Base-by-base conservation (phyloP, 148 eudicot genomes). In the Rhododendron simsii region DNA sequence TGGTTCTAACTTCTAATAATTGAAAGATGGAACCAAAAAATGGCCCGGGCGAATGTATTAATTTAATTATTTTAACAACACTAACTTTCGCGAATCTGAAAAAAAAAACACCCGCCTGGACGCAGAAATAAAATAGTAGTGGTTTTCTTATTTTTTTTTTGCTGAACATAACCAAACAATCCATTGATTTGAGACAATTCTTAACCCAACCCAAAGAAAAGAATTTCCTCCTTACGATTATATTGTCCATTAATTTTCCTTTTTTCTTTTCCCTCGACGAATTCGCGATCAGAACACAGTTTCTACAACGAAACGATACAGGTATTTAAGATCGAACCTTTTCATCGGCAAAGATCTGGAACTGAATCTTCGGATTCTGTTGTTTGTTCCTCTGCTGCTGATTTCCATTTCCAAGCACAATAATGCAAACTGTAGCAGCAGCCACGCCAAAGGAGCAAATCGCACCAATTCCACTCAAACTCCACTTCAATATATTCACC, bases 381-480 rank as follows among this genome's bases (percentile, higher is more conserved):
- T 83, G 84, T 33, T 71, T 71, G 23, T 88, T 90, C 10, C 87
- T 87, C 23, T 88, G 90, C 63, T 89, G 91, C 53, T 77, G 90
- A 5, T 87, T 92, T 74, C 87, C 89, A 81, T 86, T 89, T 69
- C 93, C 90, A 16, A 95, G 75, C 71, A 90, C 78, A 61, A 96
- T 86, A 39, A 96, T 81, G 81, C 93, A 94, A 80, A 96, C 82
- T 63, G 98, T 89, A 30, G 96, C 96, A 84, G 95, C 96, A 88
- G 92, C 99, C 74, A 96, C 92, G 47, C 97, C 98, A 86, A 93
- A 95, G 1, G 96, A 90, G 85, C 91, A 92, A 84, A 95, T 87
- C 47, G 98, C 95, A 65, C 98, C 96, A 75, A 96, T 84, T 55
- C 99, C 98, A 55, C 63, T 91, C 88, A 93, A 89, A 85, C 95